These are phyloP conservation scores for Cupressus sempervirens DNA, from an alignment of 75 land plant genomes.

Conservation along the genomic window DNA sequence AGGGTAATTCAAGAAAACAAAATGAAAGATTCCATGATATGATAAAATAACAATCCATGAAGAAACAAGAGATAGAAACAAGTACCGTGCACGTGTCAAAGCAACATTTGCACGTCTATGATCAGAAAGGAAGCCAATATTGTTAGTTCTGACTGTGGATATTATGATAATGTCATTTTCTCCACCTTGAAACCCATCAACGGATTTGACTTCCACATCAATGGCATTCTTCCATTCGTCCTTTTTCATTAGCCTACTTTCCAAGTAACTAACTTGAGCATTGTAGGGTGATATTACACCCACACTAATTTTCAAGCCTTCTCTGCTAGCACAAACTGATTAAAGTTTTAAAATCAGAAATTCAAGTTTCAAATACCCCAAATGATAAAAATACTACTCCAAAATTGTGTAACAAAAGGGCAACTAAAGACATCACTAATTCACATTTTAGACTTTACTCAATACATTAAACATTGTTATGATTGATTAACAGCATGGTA, in stretches of 20 bases:
- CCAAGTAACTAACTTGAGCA: constrained; percentile 12
- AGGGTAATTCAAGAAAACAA: not conserved
- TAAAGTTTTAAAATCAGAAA: not conserved
- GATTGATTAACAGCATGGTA: not conserved
- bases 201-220: not conserved
- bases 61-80: constrained; percentile 7
- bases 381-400: too few species aligned
- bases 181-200: constrained; percentile 92
- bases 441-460: not conserved
- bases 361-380: too few species aligned
- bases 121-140: constrained; percentile 18
- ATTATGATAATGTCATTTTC: constrained; percentile 75
- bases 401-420: too few species aligned
- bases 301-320: too few species aligned
- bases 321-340: constrained; percentile 21
- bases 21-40: not conserved
- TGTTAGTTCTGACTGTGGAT: constrained; percentile 58
- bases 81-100: constrained; percentile 31
- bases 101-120: too few species aligned
- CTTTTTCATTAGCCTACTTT: constrained; percentile 21
- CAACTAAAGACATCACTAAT: too few species aligned
- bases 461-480: not conserved
- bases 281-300: too few species aligned
- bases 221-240: constrained; percentile 21
- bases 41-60: not conserved